A percentile compares a stretch with the other conserved stretches of the same genome.
phyloP scores from a whole-genome alignment of 192 early-diverging fungal species.

The Coemansia sp. region DNA sequence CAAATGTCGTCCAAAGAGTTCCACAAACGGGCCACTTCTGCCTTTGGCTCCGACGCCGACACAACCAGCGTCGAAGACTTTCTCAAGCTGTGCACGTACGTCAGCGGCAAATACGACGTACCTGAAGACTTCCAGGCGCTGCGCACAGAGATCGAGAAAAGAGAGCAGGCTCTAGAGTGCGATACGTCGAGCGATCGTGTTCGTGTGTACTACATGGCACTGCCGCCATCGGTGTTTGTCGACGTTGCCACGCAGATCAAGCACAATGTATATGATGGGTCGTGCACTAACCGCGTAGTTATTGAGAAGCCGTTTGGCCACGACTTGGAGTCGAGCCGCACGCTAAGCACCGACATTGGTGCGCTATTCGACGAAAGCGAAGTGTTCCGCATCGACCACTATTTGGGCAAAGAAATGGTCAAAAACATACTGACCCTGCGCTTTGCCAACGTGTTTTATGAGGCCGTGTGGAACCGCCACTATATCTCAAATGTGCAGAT shows the following conservation, averaged over 20 bases:
- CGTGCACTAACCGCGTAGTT: constrained; percentile 78
- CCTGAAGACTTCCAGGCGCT: constrained; percentile 69
- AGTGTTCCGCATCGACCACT: constrained; percentile 99
- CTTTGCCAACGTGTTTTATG: constrained; percentile 94
- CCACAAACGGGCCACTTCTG: constrained; percentile 66
- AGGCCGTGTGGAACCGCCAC: constrained; percentile 85
- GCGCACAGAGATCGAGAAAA: constrained; percentile 58
- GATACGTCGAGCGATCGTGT: constrained; percentile 43
- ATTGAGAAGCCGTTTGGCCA: constrained; percentile 98
- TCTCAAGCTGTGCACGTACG: constrained; percentile 71
- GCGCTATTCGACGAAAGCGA: constrained; percentile 84
- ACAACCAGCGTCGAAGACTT: constrained; percentile 59
- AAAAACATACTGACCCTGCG: constrained; percentile 93
- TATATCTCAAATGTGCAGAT: constrained; percentile 94
- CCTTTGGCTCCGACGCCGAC: constrained; percentile 42
- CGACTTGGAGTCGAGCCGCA: constrained; percentile 79
- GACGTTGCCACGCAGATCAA: constrained; percentile 76
- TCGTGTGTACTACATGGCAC: constrained; percentile 92
- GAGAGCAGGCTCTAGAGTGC: constrained; percentile 48
- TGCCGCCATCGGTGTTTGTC: constrained; percentile 94
- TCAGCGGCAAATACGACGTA: constrained; percentile 55
- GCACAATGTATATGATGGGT: constrained; percentile 63
- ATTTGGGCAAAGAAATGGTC: constrained; percentile 99
- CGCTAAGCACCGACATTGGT: constrained; percentile 70
- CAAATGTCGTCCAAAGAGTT: constrained; percentile 76